Base-by-base conservation (phyloP, 306 rosid species). In the Cicer arietinum region DNA sequence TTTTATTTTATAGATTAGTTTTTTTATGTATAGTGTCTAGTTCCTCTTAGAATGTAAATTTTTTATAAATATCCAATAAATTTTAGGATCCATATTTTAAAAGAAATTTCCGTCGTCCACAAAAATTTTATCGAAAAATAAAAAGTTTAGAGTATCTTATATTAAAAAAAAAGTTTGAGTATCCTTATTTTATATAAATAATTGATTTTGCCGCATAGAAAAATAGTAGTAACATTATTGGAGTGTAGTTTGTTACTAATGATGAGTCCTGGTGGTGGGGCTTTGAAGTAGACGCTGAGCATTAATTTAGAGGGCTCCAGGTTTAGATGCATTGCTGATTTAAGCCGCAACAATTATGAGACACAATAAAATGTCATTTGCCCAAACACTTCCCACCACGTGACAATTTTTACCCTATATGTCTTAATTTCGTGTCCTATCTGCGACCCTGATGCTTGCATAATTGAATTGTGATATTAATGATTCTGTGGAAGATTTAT, bases 221-320 rank as follows among this genome's bases (percentile, higher is more conserved):
- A 22, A 1, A 56, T 8, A 70, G 7, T 14, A 43, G 30, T 47
- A 10, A 35, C 41, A 3, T 17, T 47, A 14, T 58, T 48, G 75
- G 46, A 83, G 12, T 66, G 79, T 81, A 77, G 71, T 81, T 79
- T 76, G 44, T 76, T 51, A 67, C 45, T 77, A 77, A 83, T 86
- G 85, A 83, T 80, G 84, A 75, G 25, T 7, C 16, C 9, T 67
- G 44, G 0, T 40, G 78, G 84, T 84, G 85, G 89, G 79, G 44
- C 89, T 37, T 43, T 0, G 73, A 2, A 64, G 81, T 30, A 45
- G 79, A 74, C 35, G 45, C 18, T 77, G 1, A 8, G 79, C 74
- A 72, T 86, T 75, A 72, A 67, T 69, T 14, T 51, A 16, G 76
- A 42, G 80, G 79, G 79, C 85, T 81, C 84, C 88, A 81, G 48